Base-by-base conservation (phyloP, 768 basidiomycete species). In the Lactifluus piperatus region DNA sequence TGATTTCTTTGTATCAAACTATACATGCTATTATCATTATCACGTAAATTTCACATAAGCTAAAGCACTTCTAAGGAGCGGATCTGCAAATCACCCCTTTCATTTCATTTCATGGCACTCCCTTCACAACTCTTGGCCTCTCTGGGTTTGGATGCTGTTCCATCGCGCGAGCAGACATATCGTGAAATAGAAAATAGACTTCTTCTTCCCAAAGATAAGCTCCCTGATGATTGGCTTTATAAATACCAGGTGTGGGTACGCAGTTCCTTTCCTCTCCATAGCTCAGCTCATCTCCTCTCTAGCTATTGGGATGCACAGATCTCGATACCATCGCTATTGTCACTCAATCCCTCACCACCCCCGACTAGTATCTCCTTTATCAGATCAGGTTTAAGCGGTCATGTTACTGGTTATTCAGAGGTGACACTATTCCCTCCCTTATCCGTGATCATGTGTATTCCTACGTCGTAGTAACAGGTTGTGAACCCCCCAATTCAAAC, bases 391-490 rank as follows among this genome's bases (percentile, higher is more conserved):
- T 73, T 95, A n/a, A 78, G 85, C 65, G 91, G 92, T 48, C 79
- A 79, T 51, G 82, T 93, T 47, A 83, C 82, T 11, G 89, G 94
- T 24, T 94, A 94, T 76, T 71, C 74, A 24, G 94, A 97, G 75
- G 91, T 88, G 65, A 51, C 72, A 7, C 22, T 26, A n/a, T 45
- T 3, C 24, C n/a, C n/a, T 24, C 27, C 24, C 22, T 13, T 32
- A 18, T 8, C 7, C 13, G 27, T n/a, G 11, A 9, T 49, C 39
- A 27, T n/a, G 6, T 24, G n/a, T 18, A 50, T n/a, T 30, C 36
- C n/a, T 34, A 51, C 37, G 44, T 27, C 16, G 44, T 37, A 24
- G n/a, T 52, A 53, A 49, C 60, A 91, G 88, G 77, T 75, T 4
- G 72, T 79, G 26, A 81, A 80, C 65, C 72, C 77, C 34, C 80